Evolutionary conservation across 495 filamentous ascomycete species (phyloP), one percentile per base, ranked within the genome.

Genomic region (Sordaria brevicollis): DNA sequence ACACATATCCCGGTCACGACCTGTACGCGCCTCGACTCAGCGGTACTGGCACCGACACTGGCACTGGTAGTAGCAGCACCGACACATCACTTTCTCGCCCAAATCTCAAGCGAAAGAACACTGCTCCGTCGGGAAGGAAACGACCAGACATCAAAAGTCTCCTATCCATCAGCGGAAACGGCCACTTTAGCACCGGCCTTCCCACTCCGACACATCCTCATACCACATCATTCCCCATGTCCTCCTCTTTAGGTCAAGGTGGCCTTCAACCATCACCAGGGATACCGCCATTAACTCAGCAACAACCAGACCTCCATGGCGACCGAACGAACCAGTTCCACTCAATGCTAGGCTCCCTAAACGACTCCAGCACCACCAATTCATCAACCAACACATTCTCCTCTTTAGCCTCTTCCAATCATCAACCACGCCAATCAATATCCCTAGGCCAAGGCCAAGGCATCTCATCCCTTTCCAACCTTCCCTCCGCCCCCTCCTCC

Each of bases 1-100:
- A 88, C 67, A 77, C 79, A 65, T 88, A 85, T 65, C 74, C 76
- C 0, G 80, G 80, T 0, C 79, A 82, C 43, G 81, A 80, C 36
- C 65, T 83, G 2, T 84, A 84, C 67, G 77, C 81, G 0, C 76
- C 80, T 0, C 79, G 80, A 0, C 57, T 73, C 3, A 79, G 69
- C 37, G 66, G 69, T 8, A 29, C 4, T 57, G 11, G 25, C 5
- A 1, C 5, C 2, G 2, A 13, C n/a, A n/a, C n/a, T n/a, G n/a
- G n/a, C n/a, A n/a, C n/a, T n/a, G n/a, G n/a, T n/a, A n/a, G n/a
- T n/a, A n/a, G n/a, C n/a, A n/a, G n/a, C n/a, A 67, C 66, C 10
- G 73, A 79, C 10, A 4, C 70, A 0, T 54, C 71, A 0, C 70
- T 72, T 2, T 69, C 75, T 17, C 75, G 80, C 17, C 78, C 81